phyloP scores from a whole-genome alignment of 2,329 filamentous ascomycete species.

The Hymenoscyphus fraxineus region DNA sequence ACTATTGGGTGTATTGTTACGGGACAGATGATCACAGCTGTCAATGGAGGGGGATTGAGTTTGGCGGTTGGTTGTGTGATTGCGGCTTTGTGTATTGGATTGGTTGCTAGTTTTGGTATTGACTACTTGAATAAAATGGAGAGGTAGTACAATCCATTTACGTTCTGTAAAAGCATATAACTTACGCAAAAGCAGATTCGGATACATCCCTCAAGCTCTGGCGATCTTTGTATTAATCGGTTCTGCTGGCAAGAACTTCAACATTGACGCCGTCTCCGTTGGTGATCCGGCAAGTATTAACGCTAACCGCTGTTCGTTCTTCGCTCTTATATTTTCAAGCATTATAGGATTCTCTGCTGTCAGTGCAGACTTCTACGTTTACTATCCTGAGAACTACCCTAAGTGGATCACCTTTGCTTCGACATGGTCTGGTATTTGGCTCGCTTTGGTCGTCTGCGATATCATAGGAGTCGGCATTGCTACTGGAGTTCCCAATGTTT shows the following conservation, averaged over 20 bases:
- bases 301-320: not conserved
- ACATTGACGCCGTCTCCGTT: not conserved
- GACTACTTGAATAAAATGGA: not conserved
- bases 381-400: not conserved
- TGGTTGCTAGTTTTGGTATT: not conserved
- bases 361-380: not conserved
- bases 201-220: not conserved
- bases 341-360: not conserved
- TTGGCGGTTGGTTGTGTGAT: constrained; percentile 18
- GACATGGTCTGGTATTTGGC: not conserved
- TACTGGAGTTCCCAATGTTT: not conserved
- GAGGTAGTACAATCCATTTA: not conserved
- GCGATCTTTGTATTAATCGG: not conserved
- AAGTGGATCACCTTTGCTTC: not conserved
- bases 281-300: not conserved
- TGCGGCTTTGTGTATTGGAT: constrained; percentile 17
- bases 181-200: not conserved
- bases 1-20: constrained; percentile 19
- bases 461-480: not conserved
- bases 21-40: constrained; percentile 23
- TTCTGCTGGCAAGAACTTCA: not conserved
- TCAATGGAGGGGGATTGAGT: constrained; percentile 11
- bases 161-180: not conserved
- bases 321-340: not conserved
- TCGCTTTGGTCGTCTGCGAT: not conserved